Conservation (phyloP, 2,329 filamentous ascomycete genomes). For the Penicillium sp. region DNA sequence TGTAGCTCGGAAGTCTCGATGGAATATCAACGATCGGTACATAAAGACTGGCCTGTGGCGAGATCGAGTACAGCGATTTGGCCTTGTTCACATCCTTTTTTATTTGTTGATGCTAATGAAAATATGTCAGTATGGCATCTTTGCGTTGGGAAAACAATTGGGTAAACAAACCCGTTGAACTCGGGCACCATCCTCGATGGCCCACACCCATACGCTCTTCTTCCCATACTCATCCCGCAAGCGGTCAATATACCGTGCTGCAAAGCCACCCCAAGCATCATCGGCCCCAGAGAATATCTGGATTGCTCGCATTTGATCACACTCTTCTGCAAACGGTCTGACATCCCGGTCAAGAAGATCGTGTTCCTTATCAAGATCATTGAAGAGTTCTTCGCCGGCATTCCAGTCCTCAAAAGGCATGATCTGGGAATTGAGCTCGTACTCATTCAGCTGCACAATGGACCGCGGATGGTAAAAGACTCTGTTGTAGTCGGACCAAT, state of each 20-base stretch:
- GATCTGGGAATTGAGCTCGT: conserved; percentile 75
- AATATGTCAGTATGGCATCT: conserved; percentile 18
- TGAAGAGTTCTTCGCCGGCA: conserved; percentile 74
- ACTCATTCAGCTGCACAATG: conserved; percentile 82
- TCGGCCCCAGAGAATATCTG: conserved; percentile 73
- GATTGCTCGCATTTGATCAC: conserved; percentile 85
- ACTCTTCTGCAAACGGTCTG: conserved; percentile 85
- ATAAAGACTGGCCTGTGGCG: conserved; percentile 71
- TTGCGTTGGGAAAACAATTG: conserved; percentile 4
- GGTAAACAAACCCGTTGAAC: conserved; percentile 53
- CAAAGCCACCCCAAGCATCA: conserved; percentile 80
- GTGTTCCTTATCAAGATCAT: conserved; percentile 71
- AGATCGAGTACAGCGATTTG: conserved; percentile 67
- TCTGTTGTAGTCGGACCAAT: conserved; percentile 95
- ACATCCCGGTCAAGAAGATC: conserved; percentile 90
- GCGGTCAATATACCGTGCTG: conserved; percentile 70
- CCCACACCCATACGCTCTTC: conserved; percentile 83
- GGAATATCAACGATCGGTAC: conserved; percentile 71
- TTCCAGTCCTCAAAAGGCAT: conserved; percentile 80
- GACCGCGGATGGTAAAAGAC: conserved; percentile 91
- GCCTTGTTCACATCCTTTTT: conserved; percentile 72
- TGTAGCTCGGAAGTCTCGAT: conserved; percentile 54
- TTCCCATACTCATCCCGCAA: conserved; percentile 91
- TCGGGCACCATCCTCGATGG: conserved; percentile 64
- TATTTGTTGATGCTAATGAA: conserved; percentile 57